These are phyloP conservation scores for Eucommia ulmoides DNA, from an alignment of 257 asterid species.

Conservation along the genomic window DNA sequence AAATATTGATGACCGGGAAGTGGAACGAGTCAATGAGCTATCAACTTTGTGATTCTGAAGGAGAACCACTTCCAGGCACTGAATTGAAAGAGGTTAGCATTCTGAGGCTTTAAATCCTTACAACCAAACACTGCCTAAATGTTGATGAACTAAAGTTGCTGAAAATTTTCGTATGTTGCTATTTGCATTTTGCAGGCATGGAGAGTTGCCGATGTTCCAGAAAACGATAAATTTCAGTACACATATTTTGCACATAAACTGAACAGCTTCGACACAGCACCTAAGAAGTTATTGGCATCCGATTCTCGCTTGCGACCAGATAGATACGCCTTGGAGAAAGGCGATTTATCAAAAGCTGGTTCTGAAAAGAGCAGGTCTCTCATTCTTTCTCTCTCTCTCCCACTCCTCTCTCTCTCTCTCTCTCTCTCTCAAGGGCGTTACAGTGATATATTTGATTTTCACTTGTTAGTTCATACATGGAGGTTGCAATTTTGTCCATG, in stretches of 20 bases:
- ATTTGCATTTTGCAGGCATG: conserved; percentile 63
- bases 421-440: neutral
- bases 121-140: neutral
- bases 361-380: conserved; percentile 83
- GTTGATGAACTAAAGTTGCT: neutral
- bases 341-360: conserved; percentile 87
- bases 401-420: neutral
- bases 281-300: conserved; percentile 75
- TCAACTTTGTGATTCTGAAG: conserved; percentile 93
- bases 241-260: conserved; percentile 89
- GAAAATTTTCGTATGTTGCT: neutral
- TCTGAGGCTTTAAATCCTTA: neutral
- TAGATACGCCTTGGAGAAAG: conserved; percentile 93
- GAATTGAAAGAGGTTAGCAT: conserved; percentile 78
- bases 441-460: neutral
- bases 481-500: neutral
- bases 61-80: conserved; percentile 88
- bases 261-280: conserved; percentile 89
- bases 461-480: neutral
- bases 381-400: neutral
- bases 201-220: conserved; percentile 62
- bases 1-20: conserved; percentile 93
- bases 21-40: conserved; percentile 84
- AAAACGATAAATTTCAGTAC: conserved; percentile 77
- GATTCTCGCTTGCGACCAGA: conserved; percentile 99